Evolutionary conservation across 2,329 filamentous ascomycete genomes (phyloP), one percentile per base, ranked within the genome.

Genomic region (Cytospora piceae): DNA sequence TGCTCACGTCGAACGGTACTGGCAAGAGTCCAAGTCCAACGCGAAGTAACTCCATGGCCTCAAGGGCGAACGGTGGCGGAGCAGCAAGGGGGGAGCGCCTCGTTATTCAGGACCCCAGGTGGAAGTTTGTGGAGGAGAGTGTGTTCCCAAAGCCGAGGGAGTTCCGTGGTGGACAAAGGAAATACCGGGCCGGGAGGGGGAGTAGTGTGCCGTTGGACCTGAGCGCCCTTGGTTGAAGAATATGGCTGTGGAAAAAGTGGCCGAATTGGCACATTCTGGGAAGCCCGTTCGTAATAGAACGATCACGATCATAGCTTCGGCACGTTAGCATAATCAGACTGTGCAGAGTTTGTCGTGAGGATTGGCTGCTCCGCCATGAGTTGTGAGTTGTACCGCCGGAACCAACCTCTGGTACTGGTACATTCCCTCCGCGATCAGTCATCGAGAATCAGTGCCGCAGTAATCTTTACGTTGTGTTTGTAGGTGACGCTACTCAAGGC

Each of bases 141-240:
- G 83, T 91, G 71, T 83, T 98, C 56, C 94, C 95, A 0, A 94
- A 93, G 72, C 94, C 94, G 27, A 85, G 94, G 72, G 88, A 91
- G 1, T 97, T 96, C 74, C 79, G 83, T 1, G 90, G 90, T n/a
- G 87, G 86, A 4, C 79, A 84, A 24, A 93, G 90, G 75, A 88
- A 87, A 75, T 99, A 98, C 77, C 85, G 94, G 69, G 95, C 95
- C 42, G 95, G 95, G 11, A 86, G 94, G 74, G 94, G 93, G 37
- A 97, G 93, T 79, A 97, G 92, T 81, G 94, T 98, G 71, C 95
- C 95, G 34, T 81, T 98, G 72, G 92, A 98, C 80, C 78, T 99
- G 74, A 87, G 82, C 70, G 81, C 84, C 17, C 83, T 90, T 55
- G 79, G 53, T 56, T 53, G 56, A 61, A 37, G 42, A 2, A 5